Evolutionary conservation across 2,329 filamentous ascomycete species (phyloP), one percentile per base, ranked within the genome.

Genomic region (Parastagonospora nodorum): DNA sequence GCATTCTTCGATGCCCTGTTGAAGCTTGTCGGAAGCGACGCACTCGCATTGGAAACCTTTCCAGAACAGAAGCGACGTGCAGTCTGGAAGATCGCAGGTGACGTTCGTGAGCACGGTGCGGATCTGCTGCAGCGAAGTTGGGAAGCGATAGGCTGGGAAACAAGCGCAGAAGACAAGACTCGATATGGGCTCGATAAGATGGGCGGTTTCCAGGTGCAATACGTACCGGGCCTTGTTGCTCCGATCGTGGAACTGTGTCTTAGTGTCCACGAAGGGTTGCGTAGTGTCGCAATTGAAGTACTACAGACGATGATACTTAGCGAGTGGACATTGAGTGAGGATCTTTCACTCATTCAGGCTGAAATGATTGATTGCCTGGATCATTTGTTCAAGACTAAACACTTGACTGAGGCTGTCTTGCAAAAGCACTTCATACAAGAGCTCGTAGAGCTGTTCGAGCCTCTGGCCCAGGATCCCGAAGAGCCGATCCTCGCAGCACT

Each of bases 51-150:
- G 32, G 94, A 99, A 71, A 96, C 92, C 0, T 97, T 97, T 68
- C 92, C 94, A 0, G 95, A 99, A 72, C 94, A 99, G 75, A 99
- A 97, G 77, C 82, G 94, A 39, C 82, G 94, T 48, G 93, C 94
- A 1, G 93, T 97, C 1, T 99, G 95, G 94, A 99, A 97, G 77
- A 97, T 99, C 69, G 94, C 93, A 4, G 94, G 94, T 5, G 95
- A 99, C 75, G 91, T 99, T 43, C 84, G 94, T 48, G 92, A 97
- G 72, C 84, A 91, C 58, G 94, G 95, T 12, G 93, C 94, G 4
- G 89, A 93, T 43, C 80, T 99, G 8, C 78, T 99, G 30, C 85
- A 88, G 53, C 84, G 85, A 27, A 93, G 89, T 5, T 99, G 94
- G 94, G 90, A 96, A 68, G 89, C 92, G 14, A 95, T 99, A 55